Evolutionary conservation across 2,329 filamentous ascomycete species (phyloP), one percentile per base, ranked within the genome.

Genomic region (Aureobasidium mangrovei): DNA sequence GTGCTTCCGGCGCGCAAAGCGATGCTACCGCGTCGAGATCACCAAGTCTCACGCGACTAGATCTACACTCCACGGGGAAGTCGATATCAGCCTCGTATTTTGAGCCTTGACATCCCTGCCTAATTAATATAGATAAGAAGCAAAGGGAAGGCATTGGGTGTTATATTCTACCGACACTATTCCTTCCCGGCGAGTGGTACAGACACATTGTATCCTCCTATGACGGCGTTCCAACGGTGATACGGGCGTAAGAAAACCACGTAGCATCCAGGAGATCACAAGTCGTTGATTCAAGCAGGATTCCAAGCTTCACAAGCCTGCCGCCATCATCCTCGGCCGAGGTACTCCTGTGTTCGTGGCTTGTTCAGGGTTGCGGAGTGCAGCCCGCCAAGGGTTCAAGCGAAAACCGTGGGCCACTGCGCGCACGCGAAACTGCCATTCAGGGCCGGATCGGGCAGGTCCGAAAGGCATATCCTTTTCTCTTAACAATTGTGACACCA

Each of bases 391-490:
- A 52, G 48, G 24, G 24, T 42, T 36, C 39, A 43, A 52, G 48
- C 39, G 48, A 52, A 52, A 41, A 8, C 7, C 38, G 36, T 40
- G 26, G 7, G 7, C 45, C 27, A 18, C 24, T 32, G 32, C 28
- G 8, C 27, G n/a, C 38, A 12, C 28, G 46, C 46, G 36, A 26
- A 38, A 49, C 18, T 26, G 36, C 24, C 39, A 28, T 12, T 42
- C 26, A 7, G 33, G 10, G 28, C 29, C 43, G 26, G 4, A 36
- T 52, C 48, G 48, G 48, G 48, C 48, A 52, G 39, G 48, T 52
- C 39, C 48, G 48, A 7, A 26, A 26, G 33, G 18, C 26, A 32
- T 28, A 7, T 26, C 12, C 35, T 26, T 28, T 27, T 7, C 38
- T 49, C 3, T 32, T 42, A 27, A 42, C 6, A 35, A 35, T 35